phyloP scores from a whole-genome alignment of 2,329 filamentous ascomycete species.

The Orbilia blumenaviensis region DNA sequence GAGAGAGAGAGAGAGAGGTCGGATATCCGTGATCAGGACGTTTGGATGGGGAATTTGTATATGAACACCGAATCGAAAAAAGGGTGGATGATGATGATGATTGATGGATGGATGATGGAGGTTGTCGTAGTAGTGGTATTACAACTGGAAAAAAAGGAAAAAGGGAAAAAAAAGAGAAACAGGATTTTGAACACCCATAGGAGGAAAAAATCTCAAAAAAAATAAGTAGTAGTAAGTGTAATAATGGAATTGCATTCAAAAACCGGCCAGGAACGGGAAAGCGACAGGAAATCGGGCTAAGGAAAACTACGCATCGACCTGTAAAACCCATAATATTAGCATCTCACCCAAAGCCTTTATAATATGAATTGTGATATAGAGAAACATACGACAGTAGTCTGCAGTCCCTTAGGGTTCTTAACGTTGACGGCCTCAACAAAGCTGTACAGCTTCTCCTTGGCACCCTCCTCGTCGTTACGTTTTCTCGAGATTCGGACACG shows the following conservation, averaged over 20 bases:
- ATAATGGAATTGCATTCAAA: constrained; percentile 46
- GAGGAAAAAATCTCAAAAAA: constrained; percentile 35
- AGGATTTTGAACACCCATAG: constrained; percentile 18
- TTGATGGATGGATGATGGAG: no score
- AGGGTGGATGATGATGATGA: no score
- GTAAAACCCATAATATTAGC: neutral
- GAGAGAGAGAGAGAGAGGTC: neutral
- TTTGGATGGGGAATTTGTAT: constrained; percentile 24
- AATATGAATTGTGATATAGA: neutral
- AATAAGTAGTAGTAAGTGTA: constrained; percentile 25
- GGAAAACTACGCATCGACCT: constrained; percentile 47
- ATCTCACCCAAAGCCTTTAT: neutral
- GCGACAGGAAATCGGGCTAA: constrained; percentile 19
- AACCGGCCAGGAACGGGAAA: constrained; percentile 47
- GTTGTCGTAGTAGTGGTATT: constrained; percentile 40
- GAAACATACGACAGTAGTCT: constrained; percentile 78
- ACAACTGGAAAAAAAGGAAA: constrained; percentile 13
- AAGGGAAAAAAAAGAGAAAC: neutral
- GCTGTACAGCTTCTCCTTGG: constrained; percentile 99
- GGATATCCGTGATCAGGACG: constrained; percentile 13
- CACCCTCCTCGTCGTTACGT: constrained; percentile 99
- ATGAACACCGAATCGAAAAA: constrained; percentile 54
- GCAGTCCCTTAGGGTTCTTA: constrained; percentile 98
- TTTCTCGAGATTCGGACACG: constrained; percentile 98
- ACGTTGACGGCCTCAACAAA: constrained; percentile 99